Percentiles rank a stretch among this genome's conserved stretches.
phyloP scores from a whole-genome alignment of 140 eudicot species.

The Erigeron philadelphicus region DNA sequence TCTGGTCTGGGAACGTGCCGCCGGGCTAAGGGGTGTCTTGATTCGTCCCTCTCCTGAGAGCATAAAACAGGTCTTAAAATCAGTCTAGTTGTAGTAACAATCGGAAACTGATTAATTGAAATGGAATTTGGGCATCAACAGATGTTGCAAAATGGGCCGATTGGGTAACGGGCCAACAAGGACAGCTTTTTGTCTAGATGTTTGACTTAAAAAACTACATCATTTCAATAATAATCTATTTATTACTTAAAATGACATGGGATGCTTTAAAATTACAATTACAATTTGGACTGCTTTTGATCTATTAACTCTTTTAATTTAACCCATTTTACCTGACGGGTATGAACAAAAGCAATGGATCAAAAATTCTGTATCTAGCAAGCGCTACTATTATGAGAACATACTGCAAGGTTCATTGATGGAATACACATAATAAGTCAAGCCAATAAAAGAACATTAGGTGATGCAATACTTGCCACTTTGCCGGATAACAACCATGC shows the following conservation, averaged over 20 bases:
- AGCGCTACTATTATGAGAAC: not conserved
- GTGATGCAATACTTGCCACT: too few relatives aligned
- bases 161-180: not conserved
- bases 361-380: not conserved
- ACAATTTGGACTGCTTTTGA: too few relatives aligned
- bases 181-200: too few relatives aligned
- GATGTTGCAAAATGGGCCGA: not conserved
- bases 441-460: not conserved
- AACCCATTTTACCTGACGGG: not conserved
- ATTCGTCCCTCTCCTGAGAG: conserved; percentile 79
- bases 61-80: conserved; percentile 21
- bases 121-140: not conserved
- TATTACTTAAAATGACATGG: too few relatives aligned
- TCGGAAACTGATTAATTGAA: not conserved
- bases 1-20: conserved; percentile 46
- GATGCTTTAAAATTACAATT: too few relatives aligned
- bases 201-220: too few relatives aligned
- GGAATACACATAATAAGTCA: not conserved
- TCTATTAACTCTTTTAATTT: not conserved
- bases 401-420: not conserved
- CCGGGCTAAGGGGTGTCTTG: conserved; percentile 91
- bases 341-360: not conserved
- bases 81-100: not conserved
- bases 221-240: too few relatives aligned
- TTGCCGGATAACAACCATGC: not conserved